Percentiles rank a stretch among this genome's conserved stretches.
Conservation (phyloP, 768 basidiomycete species). For the Tephrocybe sp. region DNA sequence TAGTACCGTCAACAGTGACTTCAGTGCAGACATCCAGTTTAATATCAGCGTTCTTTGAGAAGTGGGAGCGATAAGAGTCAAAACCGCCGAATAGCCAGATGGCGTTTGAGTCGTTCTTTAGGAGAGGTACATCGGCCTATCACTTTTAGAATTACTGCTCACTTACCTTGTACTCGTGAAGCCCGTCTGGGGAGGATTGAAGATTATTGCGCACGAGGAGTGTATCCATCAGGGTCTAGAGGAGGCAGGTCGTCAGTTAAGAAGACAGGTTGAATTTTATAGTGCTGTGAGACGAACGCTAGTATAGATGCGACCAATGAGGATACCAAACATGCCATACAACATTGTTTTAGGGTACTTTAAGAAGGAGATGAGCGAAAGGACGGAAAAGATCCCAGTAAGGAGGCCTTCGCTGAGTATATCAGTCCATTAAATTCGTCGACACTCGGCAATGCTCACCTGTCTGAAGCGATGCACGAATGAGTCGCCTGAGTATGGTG, state of each 20-base stretch:
- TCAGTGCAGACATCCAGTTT: neutral
- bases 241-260: neutral
- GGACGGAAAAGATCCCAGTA: constrained; percentile 29
- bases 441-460: constrained; percentile 15
- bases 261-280: neutral
- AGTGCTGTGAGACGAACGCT: constrained; percentile 25
- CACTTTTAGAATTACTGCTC: neutral
- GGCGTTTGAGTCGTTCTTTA: neutral
- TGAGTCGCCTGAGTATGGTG: constrained; percentile 31
- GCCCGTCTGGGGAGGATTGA: neutral
- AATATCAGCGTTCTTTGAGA: neutral
- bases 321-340: constrained; percentile 34
- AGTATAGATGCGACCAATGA: constrained; percentile 36
- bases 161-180: neutral
- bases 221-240: constrained; percentile 22
- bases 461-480: constrained; percentile 33
- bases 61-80: neutral
- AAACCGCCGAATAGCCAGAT: constrained; percentile 2
- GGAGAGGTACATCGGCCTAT: neutral
- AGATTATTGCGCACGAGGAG: constrained; percentile 13
- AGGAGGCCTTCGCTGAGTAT: constrained; percentile 18
- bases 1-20: too few species aligned
- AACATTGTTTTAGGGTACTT: constrained; percentile 23
- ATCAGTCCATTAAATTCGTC: neutral
- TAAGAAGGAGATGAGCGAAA: constrained; percentile 27